Conservation (phyloP, 805 yeast genomes). For the Saccharomycopsis sp. region DNA sequence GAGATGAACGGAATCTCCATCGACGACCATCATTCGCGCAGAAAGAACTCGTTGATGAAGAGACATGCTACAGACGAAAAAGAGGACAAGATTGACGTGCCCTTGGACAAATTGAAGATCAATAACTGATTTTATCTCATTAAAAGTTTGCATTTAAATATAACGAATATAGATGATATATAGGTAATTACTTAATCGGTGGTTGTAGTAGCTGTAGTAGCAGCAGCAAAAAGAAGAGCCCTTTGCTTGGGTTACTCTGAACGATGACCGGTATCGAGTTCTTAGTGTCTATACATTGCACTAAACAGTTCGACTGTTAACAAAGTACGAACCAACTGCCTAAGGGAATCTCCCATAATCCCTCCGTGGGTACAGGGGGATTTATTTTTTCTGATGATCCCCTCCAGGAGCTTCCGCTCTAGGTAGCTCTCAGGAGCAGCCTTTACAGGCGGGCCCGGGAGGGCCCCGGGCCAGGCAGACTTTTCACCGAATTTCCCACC, state of each 20-base stretch:
- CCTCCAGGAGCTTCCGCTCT: constrained; percentile 3
- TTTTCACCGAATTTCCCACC: constrained; percentile 4
- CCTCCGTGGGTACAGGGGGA: neutral
- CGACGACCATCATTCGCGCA: neutral
- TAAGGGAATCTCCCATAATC: constrained; percentile 1
- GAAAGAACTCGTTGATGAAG: neutral
- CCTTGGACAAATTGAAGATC: neutral
- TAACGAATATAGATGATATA: too few species aligned
- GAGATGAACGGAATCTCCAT: constrained; percentile 43
- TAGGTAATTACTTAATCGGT: neutral
- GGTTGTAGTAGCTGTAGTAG: neutral
- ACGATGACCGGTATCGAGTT: constrained; percentile 4
- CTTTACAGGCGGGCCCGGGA: neutral
- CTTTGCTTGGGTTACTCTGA: neutral
- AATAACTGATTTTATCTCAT: neutral
- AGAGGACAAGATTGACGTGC: too few species aligned
- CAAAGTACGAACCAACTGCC: constrained; percentile 1
- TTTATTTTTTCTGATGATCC: neutral
- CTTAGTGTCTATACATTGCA: constrained; percentile 1
- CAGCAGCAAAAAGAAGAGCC: neutral
- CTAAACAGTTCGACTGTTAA: neutral
- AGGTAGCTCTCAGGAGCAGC: constrained; percentile 1
- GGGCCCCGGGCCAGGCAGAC: neutral
- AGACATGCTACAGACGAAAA: too few species aligned
- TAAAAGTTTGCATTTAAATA: too few species aligned